phyloP scores from a whole-genome alignment of 129 eudicot species.

The Oenanthe sinensis region DNA sequence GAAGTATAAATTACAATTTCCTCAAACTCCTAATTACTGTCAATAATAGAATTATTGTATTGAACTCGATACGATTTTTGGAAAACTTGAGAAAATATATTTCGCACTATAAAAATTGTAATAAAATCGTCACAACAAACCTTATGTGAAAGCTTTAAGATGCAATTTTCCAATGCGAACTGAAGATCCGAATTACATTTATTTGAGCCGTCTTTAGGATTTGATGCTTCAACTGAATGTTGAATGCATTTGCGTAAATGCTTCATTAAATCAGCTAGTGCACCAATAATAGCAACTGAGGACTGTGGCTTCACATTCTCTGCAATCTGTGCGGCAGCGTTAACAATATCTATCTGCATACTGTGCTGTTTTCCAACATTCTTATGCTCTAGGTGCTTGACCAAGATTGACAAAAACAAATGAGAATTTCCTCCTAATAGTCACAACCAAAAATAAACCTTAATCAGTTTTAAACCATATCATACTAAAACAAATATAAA shows the following conservation, averaged over 20 bases:
- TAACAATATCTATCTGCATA: constrained; percentile 43
- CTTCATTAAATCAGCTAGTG: constrained; percentile 55
- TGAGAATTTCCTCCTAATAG: constrained; percentile 55
- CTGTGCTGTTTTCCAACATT: constrained; percentile 55
- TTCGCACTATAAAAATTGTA: background rate
- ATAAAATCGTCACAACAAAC: constrained; percentile 22
- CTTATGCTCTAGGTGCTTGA: constrained; percentile 71
- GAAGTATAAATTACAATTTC: background rate
- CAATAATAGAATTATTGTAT: background rate
- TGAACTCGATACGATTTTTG: background rate
- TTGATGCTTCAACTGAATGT: constrained; percentile 41
- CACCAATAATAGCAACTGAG: constrained; percentile 55
- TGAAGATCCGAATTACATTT: constrained; percentile 49
- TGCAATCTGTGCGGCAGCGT: constrained; percentile 46
- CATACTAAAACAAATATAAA: background rate
- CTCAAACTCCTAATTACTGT: background rate
- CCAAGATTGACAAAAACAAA: constrained; percentile 50
- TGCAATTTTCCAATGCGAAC: constrained; percentile 54
- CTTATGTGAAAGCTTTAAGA: constrained; percentile 48
- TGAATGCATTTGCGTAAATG: constrained; percentile 66
- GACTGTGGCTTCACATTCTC: constrained; percentile 45
- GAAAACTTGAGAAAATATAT: background rate
- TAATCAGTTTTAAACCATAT: background rate
- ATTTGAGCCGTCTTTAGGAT: constrained; percentile 38
- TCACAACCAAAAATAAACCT: background rate